These are phyloP conservation scores for Tausonia pullulans DNA, from an alignment of 1,284 basidiomycete genomes.

Conservation along the genomic window DNA sequence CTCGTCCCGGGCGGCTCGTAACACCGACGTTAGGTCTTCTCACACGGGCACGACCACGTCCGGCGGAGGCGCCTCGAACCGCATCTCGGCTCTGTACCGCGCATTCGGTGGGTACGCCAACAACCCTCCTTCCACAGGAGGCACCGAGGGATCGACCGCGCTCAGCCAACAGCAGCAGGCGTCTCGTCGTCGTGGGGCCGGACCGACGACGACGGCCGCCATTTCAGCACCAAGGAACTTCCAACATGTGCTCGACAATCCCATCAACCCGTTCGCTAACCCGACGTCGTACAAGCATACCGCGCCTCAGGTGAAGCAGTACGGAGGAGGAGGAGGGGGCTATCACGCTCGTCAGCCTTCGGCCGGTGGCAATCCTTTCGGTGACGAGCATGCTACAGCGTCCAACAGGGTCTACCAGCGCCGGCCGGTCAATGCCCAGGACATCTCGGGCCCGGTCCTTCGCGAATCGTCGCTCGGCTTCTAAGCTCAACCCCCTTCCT, in stretches of 20 bases:
- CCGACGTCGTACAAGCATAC: not conserved
- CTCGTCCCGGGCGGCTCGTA: no score
- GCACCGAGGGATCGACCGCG: not conserved
- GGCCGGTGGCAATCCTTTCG: slow-evolving; percentile 2
- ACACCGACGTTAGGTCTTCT: not conserved
- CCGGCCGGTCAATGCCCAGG: not conserved
- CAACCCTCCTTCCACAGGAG: not conserved
- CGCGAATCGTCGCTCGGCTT: not conserved
- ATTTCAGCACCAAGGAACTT: not conserved
- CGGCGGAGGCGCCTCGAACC: not conserved
- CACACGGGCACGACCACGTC: not conserved
- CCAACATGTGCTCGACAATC: slow-evolving; percentile 7
- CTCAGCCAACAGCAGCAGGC: not conserved
- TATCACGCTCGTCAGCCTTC: not conserved
- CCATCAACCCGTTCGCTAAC: slow-evolving; percentile 8
- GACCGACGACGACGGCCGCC: not conserved
- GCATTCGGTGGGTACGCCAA: slow-evolving; percentile 4
- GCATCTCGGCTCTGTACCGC: slow-evolving; percentile 14
- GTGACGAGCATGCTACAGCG: not conserved
- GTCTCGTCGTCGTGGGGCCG: not conserved
- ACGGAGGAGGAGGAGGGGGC: not conserved
- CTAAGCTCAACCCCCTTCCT: not conserved
- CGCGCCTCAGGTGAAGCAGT: not conserved
- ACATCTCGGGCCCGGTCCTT: slow-evolving; percentile 14
- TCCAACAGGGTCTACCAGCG: slow-evolving; percentile 1